phyloP scores from a whole-genome alignment of 2,329 filamentous ascomycete genomes.

The Exophiala sideris region DNA sequence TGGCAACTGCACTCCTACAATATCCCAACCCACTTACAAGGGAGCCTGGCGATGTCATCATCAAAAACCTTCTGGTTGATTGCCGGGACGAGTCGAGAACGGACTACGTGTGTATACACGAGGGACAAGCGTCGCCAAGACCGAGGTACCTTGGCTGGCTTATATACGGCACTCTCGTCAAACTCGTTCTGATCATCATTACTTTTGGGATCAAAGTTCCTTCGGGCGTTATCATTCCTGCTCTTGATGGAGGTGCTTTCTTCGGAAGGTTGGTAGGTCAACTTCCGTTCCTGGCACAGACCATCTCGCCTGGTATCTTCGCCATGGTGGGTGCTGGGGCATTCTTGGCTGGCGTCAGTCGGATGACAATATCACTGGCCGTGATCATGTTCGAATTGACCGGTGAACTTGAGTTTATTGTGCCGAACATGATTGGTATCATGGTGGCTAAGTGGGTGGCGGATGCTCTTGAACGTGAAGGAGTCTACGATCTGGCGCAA shows the following conservation, averaged over 20 bases:
- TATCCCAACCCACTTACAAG: slow-evolving; percentile 56
- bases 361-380: slow-evolving; percentile 58
- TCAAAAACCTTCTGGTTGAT: slow-evolving; percentile 57
- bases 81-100: slow-evolving; percentile 40
- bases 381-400: slow-evolving; percentile 63
- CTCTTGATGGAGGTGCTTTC: slow-evolving; percentile 56
- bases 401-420: slow-evolving; percentile 56
- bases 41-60: slow-evolving; percentile 54
- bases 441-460: slow-evolving; percentile 59
- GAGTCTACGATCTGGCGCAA: slow-evolving; percentile 60
- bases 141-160: slow-evolving; percentile 52
- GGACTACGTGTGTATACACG: slow-evolving; percentile 53
- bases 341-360: slow-evolving; percentile 56
- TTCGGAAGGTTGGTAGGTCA: slow-evolving; percentile 56
- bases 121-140: slow-evolving; percentile 29
- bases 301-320: slow-evolving; percentile 57
- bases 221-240: slow-evolving; percentile 59
- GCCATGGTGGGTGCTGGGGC: slow-evolving; percentile 60
- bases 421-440: slow-evolving; percentile 60
- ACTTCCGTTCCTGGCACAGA: slow-evolving; percentile 50
- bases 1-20: slow-evolving; percentile 53
- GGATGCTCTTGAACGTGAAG: slow-evolving; percentile 51
- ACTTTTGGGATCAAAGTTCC: slow-evolving; percentile 61
- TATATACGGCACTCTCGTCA: slow-evolving; percentile 52
- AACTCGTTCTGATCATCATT: slow-evolving; percentile 55